Evolutionary conservation across 2,329 filamentous ascomycete genomes (phyloP), one percentile per base, ranked within the genome.

Genomic region (Plenodomus lindquistii): DNA sequence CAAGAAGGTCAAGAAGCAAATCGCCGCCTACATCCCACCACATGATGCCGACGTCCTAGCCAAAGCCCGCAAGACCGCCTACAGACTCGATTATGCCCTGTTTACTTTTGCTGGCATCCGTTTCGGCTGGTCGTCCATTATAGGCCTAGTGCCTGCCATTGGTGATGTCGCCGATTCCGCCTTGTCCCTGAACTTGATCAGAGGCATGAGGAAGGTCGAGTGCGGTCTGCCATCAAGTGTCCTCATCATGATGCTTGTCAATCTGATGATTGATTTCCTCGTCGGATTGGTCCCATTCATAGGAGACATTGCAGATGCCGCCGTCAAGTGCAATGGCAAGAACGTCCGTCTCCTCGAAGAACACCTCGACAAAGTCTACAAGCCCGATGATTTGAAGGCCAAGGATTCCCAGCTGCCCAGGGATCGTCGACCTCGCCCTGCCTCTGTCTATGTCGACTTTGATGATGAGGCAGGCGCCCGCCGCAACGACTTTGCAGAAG

Each of bases 61-160:
- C 61, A 88, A 87, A 62, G 90, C 96, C 61, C 93, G 96, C 73
- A 83, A 87, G 62, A 82, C 88, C 49, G 91, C 94, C 27, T 96
- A 96, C 74, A 82, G 85, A 31, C 83, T 97, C 20, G 94, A 97
- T 72, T 88, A 91, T 78, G 84, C 82, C 46, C 82, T 96, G 5
- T 95, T 93, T 77, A 91, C 83, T 65, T 83, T 90, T 66, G 83
- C 88, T 56, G 91, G 91, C 37, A 81, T 96, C 50, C 84, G 86
- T 48, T 92, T 97, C 67, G 94, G 94, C 45, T 97, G 91, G 91
- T 85, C 89, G 42, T 88, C 87, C 61, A 82, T 96, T 48, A 89
- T 97, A 62, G 94, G 87, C 13, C 69, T 97, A 7, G 73, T 97
- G 45, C 94, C 94, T 60, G 83, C 83, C 83, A 91, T 81, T 80